Conservation (phyloP, 208 protist species). For the Wallacemonas sp. region DNA sequence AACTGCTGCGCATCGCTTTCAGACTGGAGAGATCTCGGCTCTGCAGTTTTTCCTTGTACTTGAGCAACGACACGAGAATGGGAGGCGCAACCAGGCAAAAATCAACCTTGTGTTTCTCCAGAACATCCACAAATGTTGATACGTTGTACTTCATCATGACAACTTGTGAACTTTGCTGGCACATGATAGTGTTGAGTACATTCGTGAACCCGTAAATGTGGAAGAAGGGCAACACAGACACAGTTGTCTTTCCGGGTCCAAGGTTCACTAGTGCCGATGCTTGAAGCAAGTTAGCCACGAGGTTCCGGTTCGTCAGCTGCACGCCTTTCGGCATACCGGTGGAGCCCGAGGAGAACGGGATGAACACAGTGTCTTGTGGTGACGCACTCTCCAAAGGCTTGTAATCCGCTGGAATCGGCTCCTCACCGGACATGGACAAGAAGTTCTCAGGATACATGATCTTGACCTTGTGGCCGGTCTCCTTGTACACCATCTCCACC, state of each 20-base stretch:
- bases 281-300: slow-evolving; percentile 34
- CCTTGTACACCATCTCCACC: slow-evolving; percentile 23
- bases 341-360: slow-evolving; percentile 47
- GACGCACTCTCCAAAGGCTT: slow-evolving; percentile 11
- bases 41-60: slow-evolving; percentile 34
- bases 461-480: slow-evolving; percentile 23
- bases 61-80: slow-evolving; percentile 60
- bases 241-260: slow-evolving; percentile 11
- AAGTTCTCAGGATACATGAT: slow-evolving; percentile 34
- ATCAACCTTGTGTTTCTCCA: slow-evolving; percentile 52
- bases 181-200: slow-evolving; percentile 29
- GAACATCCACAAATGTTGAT: slow-evolving; percentile 13
- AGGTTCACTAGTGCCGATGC: slow-evolving; percentile 12
- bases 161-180: slow-evolving; percentile 22
- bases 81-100: slow-evolving; percentile 69
- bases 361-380: slow-evolving; percentile 33
- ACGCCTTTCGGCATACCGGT: slow-evolving; percentile 51
- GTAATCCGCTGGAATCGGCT: slow-evolving; percentile 33
- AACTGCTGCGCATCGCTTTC: slow-evolving; percentile 32
- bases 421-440: slow-evolving; percentile 2
- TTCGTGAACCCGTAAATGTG: slow-evolving; percentile 83
- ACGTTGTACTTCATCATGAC: slow-evolving; percentile 45
- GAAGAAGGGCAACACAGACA: slow-evolving; percentile 73
- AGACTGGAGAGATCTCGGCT: slow-evolving; percentile 21
- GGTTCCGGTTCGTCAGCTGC: slow-evolving; percentile 38